Evolutionary conservation across 768 basidiomycete genomes (phyloP).

Genomic region (Tricholoma hemisulphureum): DNA sequence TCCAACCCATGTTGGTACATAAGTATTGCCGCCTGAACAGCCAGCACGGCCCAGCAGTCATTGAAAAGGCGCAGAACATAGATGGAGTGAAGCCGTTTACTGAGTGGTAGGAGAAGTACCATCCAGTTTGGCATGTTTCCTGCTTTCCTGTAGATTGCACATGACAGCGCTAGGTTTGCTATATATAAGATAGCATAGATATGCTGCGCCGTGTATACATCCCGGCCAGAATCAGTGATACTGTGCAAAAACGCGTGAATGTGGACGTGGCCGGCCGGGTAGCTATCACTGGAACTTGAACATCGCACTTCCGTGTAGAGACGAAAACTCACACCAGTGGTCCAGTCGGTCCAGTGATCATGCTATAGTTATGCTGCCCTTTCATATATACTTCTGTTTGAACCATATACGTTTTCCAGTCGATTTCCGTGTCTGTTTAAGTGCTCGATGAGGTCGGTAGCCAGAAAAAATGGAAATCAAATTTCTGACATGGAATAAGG

Average conservation of each 20-base stretch:
- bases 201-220: slow-evolving; percentile 68
- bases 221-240: slow-evolving; percentile 58
- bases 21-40: slow-evolving; percentile 64
- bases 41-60: slow-evolving; percentile 82
- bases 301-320: neutral
- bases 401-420: slow-evolving; percentile 95
- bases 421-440: slow-evolving; percentile 90
- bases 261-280: slow-evolving; percentile 91
- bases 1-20: slow-evolving; percentile 61
- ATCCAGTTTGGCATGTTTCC: slow-evolving; percentile 70
- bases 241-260: slow-evolving; percentile 71
- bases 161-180: slow-evolving; percentile 58
- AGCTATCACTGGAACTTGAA: slow-evolving; percentile 46
- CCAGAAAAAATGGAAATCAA: slow-evolving; percentile 5
- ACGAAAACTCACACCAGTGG: slow-evolving; percentile 72
- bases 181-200: slow-evolving; percentile 79
- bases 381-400: slow-evolving; percentile 77
- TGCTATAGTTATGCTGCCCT: slow-evolving; percentile 80
- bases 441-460: slow-evolving; percentile 7
- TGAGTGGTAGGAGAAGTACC: slow-evolving; percentile 70
- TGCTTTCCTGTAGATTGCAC: slow-evolving; percentile 64
- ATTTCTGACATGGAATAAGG: slow-evolving; percentile 74
- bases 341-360: slow-evolving; percentile 87
- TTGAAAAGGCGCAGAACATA: slow-evolving; percentile 92
- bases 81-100: slow-evolving; percentile 93